These are phyloP conservation scores for Apiotrichum veenhuisii DNA, from an alignment of 1,284 basidiomycete species.

Conservation along the genomic window DNA sequence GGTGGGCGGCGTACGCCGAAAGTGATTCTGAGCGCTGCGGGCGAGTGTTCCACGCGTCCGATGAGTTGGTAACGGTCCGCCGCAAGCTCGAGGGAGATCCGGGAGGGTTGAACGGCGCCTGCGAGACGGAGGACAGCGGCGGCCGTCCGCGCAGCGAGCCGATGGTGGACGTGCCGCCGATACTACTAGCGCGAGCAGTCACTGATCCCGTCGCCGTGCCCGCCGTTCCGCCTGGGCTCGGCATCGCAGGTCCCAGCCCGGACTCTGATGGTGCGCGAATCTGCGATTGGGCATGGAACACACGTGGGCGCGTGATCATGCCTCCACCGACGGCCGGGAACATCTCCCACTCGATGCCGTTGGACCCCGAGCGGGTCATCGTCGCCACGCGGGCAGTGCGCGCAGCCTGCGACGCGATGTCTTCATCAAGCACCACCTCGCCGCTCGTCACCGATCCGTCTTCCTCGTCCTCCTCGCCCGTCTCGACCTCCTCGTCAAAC, in stretches of 20 bases:
- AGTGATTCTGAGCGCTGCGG: conserved; percentile 1
- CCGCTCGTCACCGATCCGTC: conserved; percentile 3
- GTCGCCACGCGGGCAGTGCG: conserved; percentile 23
- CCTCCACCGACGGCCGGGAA: conserved; percentile 75
- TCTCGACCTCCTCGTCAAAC: conserved; percentile 56
- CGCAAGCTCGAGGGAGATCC: conserved; percentile 30
- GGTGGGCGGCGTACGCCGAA: neutral
- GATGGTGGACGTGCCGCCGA: conserved; percentile 42
- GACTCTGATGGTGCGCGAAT: conserved; percentile 54
- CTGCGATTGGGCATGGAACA: conserved; percentile 68
- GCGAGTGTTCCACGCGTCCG: conserved; percentile 26
- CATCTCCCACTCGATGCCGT: conserved; percentile 45
- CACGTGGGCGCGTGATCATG: conserved; percentile 65
- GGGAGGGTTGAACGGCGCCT: neutral
- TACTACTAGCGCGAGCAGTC: conserved; percentile 46
- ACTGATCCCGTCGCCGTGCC: conserved; percentile 37
- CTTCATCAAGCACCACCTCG: conserved; percentile 9
- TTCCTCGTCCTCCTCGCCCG: conserved; percentile 26
- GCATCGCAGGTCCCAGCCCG: conserved; percentile 37
- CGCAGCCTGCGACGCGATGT: conserved; percentile 26
- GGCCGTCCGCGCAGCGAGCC: conserved; percentile 13
- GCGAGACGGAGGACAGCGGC: conserved; percentile 9
- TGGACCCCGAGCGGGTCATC: neutral
- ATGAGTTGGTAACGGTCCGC: conserved; percentile 32
- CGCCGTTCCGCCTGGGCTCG: conserved; percentile 39